Base-by-base conservation (phyloP, 345 rosid genomes). In the Arabis hirsuta region DNA sequence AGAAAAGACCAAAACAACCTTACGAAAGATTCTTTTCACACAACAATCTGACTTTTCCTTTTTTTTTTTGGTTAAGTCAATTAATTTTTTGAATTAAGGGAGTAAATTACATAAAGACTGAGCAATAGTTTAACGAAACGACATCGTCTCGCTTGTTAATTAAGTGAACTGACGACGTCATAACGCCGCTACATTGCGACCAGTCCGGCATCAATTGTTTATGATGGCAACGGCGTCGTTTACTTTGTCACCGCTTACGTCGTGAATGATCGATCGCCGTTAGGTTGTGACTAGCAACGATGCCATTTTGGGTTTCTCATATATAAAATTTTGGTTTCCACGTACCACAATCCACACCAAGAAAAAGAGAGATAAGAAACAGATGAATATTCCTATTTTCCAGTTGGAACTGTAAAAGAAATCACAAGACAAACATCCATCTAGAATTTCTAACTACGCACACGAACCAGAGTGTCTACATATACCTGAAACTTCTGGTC, bases 1-100 rank as follows among this genome's bases (percentile, higher is more conserved):
- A 31, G 2, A 27, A 71, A 65, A 32, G 36, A 71, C 76, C 4
- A 65, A 71, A 64, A 22, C 26, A 53, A 14, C 80, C 76, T 76
- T 55, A 48, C 16, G 7, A 74, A 36, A 56, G 58, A 71, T 70
- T 56, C 66, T 2, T 63, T 70, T 57, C 72, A 65, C 51, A 44
- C 12, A 8, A 9, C 54, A 56, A 8, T 73, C 46, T 73, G 24
- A 55, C 61, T 61, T 54, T 68, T 68, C 10, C 4, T 1, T 36
- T 0, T 36, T 57, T 41, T 5, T 0, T 62, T 68, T 62, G 53
- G 73, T 73, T 1, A 43, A 59, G 50, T 59, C 45, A 52, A 8
- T 73, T 1, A 39, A 38, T 3, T 16, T 46, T 72, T 26, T 54
- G 11, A 52, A 62, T 0, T 10, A 19, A 19, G 55, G n/a, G n/a